Evolutionary conservation across 345 rosid genomes (phyloP), one percentile per base, ranked within the genome.

Genomic region (Litchi chinensis): DNA sequence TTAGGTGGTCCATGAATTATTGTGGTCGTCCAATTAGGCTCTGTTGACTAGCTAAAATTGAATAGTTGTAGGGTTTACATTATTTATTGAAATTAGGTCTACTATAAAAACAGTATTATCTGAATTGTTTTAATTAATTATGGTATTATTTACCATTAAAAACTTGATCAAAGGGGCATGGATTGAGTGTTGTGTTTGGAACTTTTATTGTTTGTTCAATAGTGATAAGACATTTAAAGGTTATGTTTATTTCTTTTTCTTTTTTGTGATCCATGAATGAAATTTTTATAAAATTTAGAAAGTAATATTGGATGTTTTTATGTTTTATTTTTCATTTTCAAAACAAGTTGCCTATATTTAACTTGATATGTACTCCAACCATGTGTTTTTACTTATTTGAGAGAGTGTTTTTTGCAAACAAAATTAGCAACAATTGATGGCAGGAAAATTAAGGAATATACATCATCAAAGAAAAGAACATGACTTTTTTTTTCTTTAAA

Each of bases 1-100:
- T 73, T 44, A 57, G 77, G 74, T 73, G 74, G 69, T 13, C 74
- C 69, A 28, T 26, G 11, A 56, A 57, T 32, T 54, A 66, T 62
- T 8, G 8, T 73, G 73, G 52, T 66, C 69, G 74, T 63, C 39
- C 44, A 26, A 74, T 63, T 43, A 74, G 44, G 48, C n/a, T 9
- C 12, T 16, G 8, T 19, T 21, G 16, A 21, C 16, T 39, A 39
- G 50, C 22, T 12, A 57, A 73, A 39, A 37, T 19, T n/a, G 50
- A 24, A 24, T 24, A 22, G n/a, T 41, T 15, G 5, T 40, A 21
- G 28, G 16, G 5, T 19, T 60, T 6, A 3, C 9, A 59, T 3
- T 59, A 12, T 50, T 26, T 7, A 15, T 71, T 71, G 22, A 52
- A 68, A 24, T 52, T 46, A 46, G 52, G 12, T 3, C 40, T 19